Evolutionary conservation across 2,329 filamentous ascomycete species (phyloP).

Genomic region (Aspergillus persii): DNA sequence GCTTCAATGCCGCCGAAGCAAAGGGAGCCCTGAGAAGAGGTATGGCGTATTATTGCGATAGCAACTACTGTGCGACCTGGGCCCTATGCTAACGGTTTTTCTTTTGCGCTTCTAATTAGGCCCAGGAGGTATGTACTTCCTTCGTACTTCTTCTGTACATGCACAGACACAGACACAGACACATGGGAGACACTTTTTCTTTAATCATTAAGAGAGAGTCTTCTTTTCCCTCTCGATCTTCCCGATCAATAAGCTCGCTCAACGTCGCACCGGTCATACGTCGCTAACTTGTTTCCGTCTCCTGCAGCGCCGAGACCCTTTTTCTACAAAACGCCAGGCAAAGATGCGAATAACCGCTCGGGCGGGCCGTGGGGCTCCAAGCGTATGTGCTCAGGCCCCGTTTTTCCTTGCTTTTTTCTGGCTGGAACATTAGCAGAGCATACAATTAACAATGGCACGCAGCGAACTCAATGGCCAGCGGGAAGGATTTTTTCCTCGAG

Average conservation of each 20-base stretch:
- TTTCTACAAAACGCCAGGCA: constrained; percentile 40
- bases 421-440: no score
- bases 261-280: not conserved
- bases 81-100: not conserved
- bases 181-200: no score
- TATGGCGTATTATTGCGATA: constrained; percentile 16
- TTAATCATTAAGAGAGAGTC: no score
- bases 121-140: constrained; percentile 27
- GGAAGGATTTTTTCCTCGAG: constrained; percentile 51
- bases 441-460: not conserved
- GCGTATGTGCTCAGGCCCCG: constrained; percentile 30
- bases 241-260: not conserved
- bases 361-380: constrained; percentile 46
- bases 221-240: no score
- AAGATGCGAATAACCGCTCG: constrained; percentile 36
- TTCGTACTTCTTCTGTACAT: not conserved
- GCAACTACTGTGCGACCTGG: not conserved
- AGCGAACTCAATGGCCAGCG: constrained; percentile 50
- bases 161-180: not conserved
- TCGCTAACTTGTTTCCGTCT: not conserved
- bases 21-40: constrained; percentile 43
- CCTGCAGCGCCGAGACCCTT: constrained; percentile 32
- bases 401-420: no score
- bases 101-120: constrained; percentile 15
- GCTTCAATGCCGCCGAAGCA: constrained; percentile 45